A percentile compares a stretch with the other conserved stretches of the same genome.
phyloP scores from a whole-genome alignment of 345 rosid genomes.

The Melaleuca alternifolia region DNA sequence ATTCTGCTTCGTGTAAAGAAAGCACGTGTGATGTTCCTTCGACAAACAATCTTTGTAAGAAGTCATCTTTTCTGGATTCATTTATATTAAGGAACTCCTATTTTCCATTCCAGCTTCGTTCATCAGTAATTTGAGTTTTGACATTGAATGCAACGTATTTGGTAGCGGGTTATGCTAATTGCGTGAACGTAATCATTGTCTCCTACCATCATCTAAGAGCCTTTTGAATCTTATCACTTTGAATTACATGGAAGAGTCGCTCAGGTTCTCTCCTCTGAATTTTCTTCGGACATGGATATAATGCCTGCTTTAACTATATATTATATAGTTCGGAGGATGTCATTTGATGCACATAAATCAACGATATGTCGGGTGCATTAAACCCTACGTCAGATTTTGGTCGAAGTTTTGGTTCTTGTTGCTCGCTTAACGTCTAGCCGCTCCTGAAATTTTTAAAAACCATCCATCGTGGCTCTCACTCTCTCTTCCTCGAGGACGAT shows the following conservation, averaged over 20 bases:
- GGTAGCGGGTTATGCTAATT: background rate
- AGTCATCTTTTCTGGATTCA: background rate
- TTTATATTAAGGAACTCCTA: background rate
- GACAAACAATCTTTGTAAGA: too few relatives aligned
- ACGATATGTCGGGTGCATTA: background rate
- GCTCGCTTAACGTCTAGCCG: background rate
- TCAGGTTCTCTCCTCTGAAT: background rate
- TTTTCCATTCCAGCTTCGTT: background rate
- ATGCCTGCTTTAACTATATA: too few relatives aligned
- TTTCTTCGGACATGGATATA: background rate
- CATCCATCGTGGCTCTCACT: background rate
- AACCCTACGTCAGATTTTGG: background rate
- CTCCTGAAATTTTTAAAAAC: background rate
- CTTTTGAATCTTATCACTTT: background rate
- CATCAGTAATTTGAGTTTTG: background rate
- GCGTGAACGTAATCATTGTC: background rate
- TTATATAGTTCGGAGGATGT: background rate
- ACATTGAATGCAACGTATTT: background rate
- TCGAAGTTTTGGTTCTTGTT: background rate
- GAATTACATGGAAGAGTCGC: background rate
- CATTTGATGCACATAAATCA: background rate
- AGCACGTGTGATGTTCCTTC: too few relatives aligned
- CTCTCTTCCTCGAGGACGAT: background rate
- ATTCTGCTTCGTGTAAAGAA: background rate
- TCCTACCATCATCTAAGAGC: background rate